Conservation (phyloP, 2,329 filamentous ascomycete genomes). For the Venturia effusa region DNA sequence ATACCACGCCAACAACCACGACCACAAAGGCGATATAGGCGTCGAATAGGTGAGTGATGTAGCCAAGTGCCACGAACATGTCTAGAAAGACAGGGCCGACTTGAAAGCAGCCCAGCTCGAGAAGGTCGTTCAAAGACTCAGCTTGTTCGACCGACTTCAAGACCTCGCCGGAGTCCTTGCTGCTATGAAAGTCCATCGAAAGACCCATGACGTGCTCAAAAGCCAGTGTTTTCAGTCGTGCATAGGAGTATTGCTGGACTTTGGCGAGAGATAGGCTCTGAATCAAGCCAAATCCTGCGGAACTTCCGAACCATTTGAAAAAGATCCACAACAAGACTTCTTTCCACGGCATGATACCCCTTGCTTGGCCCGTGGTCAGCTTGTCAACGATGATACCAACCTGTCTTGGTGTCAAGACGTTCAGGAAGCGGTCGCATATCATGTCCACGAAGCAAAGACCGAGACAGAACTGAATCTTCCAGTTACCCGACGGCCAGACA, state of each 20-base stretch:
- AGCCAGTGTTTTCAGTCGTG: constrained; percentile 46
- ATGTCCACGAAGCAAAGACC: constrained; percentile 57
- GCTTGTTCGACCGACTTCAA: constrained; percentile 56
- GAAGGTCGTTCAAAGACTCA: constrained; percentile 45
- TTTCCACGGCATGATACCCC: constrained; percentile 38
- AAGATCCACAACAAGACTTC: constrained; percentile 42
- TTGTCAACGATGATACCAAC: constrained; percentile 69
- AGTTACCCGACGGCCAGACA: constrained; percentile 62
- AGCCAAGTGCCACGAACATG: constrained; percentile 48
- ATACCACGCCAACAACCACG: constrained; percentile 31
- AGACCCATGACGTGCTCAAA: constrained; percentile 60
- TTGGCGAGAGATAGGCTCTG: constrained; percentile 42
- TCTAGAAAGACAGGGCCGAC: constrained; percentile 53
- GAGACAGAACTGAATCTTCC: constrained; percentile 55
- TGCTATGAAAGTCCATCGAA: constrained; percentile 59
- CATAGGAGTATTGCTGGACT: constrained; percentile 47
- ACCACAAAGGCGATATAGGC: constrained; percentile 34
- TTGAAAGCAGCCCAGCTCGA: constrained; percentile 50
- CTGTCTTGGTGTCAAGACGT: constrained; percentile 70
- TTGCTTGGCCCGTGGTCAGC: constrained; percentile 41
- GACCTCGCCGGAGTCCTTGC: constrained; percentile 53
- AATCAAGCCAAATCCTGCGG: constrained; percentile 40
- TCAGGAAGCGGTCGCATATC: constrained; percentile 59
- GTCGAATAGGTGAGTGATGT: constrained; percentile 52
- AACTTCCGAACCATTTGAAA: constrained; percentile 39